Evolutionary conservation across 139 green algal genomes (phyloP).

Genomic region (Tetradesmus lagerheimii): DNA sequence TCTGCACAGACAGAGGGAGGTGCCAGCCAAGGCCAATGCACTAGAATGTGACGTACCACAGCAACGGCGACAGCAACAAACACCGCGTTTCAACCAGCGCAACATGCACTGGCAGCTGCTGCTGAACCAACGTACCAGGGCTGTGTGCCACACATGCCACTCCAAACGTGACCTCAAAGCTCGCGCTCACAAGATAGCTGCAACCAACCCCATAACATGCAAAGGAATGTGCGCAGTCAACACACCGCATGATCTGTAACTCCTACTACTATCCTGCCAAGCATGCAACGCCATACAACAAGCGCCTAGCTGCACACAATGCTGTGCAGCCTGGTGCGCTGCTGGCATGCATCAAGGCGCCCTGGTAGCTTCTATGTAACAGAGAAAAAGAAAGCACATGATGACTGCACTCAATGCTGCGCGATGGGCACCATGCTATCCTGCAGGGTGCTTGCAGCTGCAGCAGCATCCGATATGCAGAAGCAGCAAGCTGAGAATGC

Average conservation of each 20-base stretch:
- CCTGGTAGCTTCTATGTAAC: neutral
- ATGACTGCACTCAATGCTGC: neutral
- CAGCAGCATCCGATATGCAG: no score
- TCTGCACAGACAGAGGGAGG: neutral
- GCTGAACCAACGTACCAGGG: no score
- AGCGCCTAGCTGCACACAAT: neutral
- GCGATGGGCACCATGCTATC: neutral
- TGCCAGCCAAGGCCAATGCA: neutral
- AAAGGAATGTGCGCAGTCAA: no score
- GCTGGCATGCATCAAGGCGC: no score
- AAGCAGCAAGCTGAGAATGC: neutral
- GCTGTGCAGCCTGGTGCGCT: neutral
- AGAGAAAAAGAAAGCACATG: neutral
- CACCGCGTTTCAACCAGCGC: neutral
- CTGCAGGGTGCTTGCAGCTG: neutral
- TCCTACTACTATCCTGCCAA: neutral
- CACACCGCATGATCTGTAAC: no score
- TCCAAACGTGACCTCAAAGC: no score
- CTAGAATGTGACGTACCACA: neutral
- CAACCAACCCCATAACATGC: no score
- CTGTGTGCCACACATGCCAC: no score
- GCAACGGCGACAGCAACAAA: neutral
- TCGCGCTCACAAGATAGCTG: no score
- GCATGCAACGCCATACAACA: neutral
- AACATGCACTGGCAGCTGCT: no score